Evolutionary conservation across 2,329 filamentous ascomycete species (phyloP), one percentile per base, ranked within the genome.

Genomic region (Fusarium sp.): DNA sequence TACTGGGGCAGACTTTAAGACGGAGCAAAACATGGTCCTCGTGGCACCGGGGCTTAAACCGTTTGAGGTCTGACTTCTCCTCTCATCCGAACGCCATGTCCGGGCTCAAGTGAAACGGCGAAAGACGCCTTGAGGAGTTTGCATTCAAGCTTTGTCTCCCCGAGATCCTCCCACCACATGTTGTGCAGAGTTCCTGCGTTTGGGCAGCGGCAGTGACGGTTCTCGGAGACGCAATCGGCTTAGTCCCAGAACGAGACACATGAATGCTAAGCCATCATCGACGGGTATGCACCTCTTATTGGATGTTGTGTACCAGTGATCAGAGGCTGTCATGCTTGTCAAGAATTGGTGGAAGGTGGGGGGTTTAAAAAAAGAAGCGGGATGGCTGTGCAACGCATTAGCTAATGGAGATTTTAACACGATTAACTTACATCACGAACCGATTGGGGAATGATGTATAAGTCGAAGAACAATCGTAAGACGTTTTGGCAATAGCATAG

Each of bases 331-430:
- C 66, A 67, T 7, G 32, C 32, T 35, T 25, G 25, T 25, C 25
- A 25, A 53, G 43, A 41, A 44, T 41, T 47, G 49, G 44, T 51
- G 20, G 51, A 37, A 30, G 37, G 41, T 62, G 51, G 60, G 51
- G 65, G 61, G 64, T 58, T 71, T 71, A 73, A 68, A 73, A 73
- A 74, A 73, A 73, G 71, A 73, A 73, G 70, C 71, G 68, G 59
- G 63, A 74, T 69, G 71, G 71, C 71, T 70, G 71, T 73, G 71
- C 71, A 74, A 65, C 68, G 37, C 47, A 70, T 48, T 32, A 22
- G 22, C 40, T 51, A 63, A 47, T 58, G 22, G 37, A 47, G 20
- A 51, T 45, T 51, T 51, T 33, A 33, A 57, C 51, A 17, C 23
- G 30, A 64, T 45, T 30, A 40, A 35, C 30, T 13, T 32, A 43